phyloP scores from a whole-genome alignment of 164 flowering plant species.

The Sedum album region DNA sequence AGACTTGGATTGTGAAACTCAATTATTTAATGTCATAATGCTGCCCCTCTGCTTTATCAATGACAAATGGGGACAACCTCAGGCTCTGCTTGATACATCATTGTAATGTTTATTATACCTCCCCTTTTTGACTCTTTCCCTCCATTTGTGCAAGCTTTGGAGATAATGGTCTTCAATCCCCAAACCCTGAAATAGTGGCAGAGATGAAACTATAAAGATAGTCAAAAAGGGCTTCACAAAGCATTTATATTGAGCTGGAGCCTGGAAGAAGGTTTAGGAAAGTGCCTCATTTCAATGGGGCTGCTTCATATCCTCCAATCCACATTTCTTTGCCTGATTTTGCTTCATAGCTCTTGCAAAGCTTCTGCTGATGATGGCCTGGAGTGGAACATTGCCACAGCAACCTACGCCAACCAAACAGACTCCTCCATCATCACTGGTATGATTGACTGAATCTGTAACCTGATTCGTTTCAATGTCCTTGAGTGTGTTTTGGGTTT shows the following conservation, averaged over 20 bases:
- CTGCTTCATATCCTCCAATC: constrained; percentile 13
- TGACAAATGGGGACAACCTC: not conserved
- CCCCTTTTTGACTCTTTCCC: not conserved
- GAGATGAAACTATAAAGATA: not conserved
- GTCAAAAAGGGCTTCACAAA: not conserved
- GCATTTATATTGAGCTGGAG: not conserved
- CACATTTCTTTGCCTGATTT: constrained; percentile 16
- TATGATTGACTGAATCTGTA: constrained; percentile 7
- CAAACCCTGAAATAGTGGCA: not conserved
- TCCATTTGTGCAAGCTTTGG: not conserved
- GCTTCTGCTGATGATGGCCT: constrained; percentile 15
- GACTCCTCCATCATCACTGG: constrained; percentile 50
- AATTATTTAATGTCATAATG: not conserved
- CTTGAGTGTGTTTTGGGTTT: not conserved
- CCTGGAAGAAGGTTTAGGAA: not conserved
- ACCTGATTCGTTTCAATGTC: not conserved
- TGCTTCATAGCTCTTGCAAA: constrained; percentile 2
- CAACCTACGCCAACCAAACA: constrained; percentile 54
- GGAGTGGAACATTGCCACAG: constrained; percentile 64
- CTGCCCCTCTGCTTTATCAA: constrained; percentile 2
- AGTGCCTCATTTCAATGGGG: constrained; percentile 16
- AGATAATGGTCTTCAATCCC: constrained; percentile 10
- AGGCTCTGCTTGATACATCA: not conserved
- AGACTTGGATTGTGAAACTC: not conserved
- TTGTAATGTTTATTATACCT: not conserved